A percentile compares a stretch with the other conserved stretches of the same genome.
These are phyloP conservation scores for Didymella glomerata DNA, from an alignment of 2,329 filamentous ascomycete genomes.

Conservation along the genomic window DNA sequence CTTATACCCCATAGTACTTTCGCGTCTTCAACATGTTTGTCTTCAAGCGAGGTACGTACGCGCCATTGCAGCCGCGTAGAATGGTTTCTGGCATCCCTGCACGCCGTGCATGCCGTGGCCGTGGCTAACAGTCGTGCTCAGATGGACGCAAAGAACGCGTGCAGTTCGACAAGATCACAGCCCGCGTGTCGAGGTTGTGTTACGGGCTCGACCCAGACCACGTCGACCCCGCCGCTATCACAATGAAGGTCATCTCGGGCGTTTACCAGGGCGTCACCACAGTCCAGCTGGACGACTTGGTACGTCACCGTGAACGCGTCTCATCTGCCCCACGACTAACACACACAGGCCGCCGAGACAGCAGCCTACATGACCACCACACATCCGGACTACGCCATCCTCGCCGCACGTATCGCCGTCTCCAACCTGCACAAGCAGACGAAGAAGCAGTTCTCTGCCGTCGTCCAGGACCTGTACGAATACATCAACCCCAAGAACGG, in stretches of 20 bases:
- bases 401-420: conserved; percentile 96
- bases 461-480: conserved; percentile 91
- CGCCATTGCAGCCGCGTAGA: conserved; percentile 15
- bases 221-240: conserved; percentile 97
- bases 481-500: conserved; percentile 96
- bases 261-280: conserved; percentile 99
- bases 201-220: conserved; percentile 96
- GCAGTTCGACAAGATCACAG: conserved; percentile 99
- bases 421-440: conserved; percentile 99
- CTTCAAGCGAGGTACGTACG: conserved; percentile 53
- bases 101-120: conserved; percentile 30
- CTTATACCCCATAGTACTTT: conserved; percentile 33
- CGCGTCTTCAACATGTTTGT: conserved; percentile 51
- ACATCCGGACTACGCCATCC: conserved; percentile 98
- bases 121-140: conserved; percentile 54
- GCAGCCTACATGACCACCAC: conserved; percentile 99
- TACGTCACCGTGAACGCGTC: conserved; percentile 59
- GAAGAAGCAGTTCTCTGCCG: conserved; percentile 99
- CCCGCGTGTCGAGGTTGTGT: conserved; percentile 95
- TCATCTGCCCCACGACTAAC: conserved; percentile 29
- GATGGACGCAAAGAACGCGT: conserved; percentile 99
- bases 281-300: conserved; percentile 93
- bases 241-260: conserved; percentile 98
- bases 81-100: conserved; percentile 23
- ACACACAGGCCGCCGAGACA: conserved; percentile 87